Evolutionary conservation across 2,329 filamentous ascomycete genomes (phyloP).

Genomic region (Botrytis deweyae): DNA sequence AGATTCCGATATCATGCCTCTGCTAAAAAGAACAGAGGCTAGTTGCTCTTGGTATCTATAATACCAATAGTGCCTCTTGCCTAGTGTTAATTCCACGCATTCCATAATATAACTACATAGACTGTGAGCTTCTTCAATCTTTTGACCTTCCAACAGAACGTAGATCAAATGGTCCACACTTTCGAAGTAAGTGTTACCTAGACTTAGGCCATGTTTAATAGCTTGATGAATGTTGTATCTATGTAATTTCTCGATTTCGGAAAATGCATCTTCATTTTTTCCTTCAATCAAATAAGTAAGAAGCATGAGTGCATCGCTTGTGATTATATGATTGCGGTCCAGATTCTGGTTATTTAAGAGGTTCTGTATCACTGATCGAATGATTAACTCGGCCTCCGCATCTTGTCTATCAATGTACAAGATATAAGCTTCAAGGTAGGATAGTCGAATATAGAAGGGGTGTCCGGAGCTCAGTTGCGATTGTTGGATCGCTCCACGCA

Average conservation of each 20-base stretch:
- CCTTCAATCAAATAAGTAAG: rapidly evolving
- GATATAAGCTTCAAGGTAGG: neutral
- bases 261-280: too few relatives aligned
- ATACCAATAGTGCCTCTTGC: neutral
- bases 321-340: neutral
- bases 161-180: rapidly evolving
- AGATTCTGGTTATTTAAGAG: neutral
- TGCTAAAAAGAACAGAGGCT: rapidly evolving
- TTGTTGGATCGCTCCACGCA: neutral
- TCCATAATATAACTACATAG: neutral
- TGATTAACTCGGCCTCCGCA: neutral
- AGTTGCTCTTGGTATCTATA: rapidly evolving
- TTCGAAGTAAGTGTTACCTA: rapidly evolving
- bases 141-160: rapidly evolving
- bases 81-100: neutral
- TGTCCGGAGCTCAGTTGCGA: neutral
- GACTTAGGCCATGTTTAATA: neutral
- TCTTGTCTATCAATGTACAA: rapidly evolving
- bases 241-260: neutral
- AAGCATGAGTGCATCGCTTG: neutral
- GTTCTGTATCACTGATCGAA: neutral
- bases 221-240: neutral
- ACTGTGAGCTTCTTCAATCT: neutral
- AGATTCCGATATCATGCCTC: neutral
- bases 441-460: neutral